These are phyloP conservation scores for Candida xiaguanensis DNA, from an alignment of 805 yeast species.

Conservation along the genomic window DNA sequence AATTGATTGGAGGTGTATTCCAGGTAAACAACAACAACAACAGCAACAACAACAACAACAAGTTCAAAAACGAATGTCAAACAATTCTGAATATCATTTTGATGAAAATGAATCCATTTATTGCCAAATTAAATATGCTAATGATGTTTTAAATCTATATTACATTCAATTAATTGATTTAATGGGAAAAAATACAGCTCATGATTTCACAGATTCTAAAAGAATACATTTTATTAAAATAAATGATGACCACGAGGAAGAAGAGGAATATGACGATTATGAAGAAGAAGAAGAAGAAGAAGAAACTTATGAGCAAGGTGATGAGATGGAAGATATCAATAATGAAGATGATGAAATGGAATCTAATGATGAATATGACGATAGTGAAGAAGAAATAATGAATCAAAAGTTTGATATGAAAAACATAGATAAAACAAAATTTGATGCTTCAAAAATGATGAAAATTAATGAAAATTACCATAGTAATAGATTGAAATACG, in stretches of 20 bases:
- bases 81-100: not conserved
- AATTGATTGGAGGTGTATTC: conserved; percentile 63
- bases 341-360: conserved; percentile 9
- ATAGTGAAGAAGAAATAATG: conserved; percentile 4
- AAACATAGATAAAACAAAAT: not conserved
- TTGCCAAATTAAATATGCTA: conserved; percentile 27
- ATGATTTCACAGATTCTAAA: conserved; percentile 4
- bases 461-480: conserved; percentile 1
- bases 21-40: conserved; percentile 33
- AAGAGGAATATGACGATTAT: conserved; percentile 5
- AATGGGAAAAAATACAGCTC: conserved; percentile 31
- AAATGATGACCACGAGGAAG: conserved; percentile 5
- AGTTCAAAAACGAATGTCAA: not conserved
- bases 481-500: conserved; percentile 4
- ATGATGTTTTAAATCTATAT: conserved; percentile 37
- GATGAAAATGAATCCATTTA: conserved; percentile 7
- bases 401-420: conserved; percentile 2
- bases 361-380: conserved; percentile 3
- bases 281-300: conserved; percentile 10
- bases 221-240: conserved; percentile 5
- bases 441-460: not conserved
- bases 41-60: conserved; percentile 22
- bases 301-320: not conserved
- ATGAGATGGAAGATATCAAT: conserved; percentile 1
- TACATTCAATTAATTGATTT: conserved; percentile 37